These are phyloP conservation scores for Herpetomonas samuelpessoai DNA, from an alignment of 208 protist species.

Conservation along the genomic window DNA sequence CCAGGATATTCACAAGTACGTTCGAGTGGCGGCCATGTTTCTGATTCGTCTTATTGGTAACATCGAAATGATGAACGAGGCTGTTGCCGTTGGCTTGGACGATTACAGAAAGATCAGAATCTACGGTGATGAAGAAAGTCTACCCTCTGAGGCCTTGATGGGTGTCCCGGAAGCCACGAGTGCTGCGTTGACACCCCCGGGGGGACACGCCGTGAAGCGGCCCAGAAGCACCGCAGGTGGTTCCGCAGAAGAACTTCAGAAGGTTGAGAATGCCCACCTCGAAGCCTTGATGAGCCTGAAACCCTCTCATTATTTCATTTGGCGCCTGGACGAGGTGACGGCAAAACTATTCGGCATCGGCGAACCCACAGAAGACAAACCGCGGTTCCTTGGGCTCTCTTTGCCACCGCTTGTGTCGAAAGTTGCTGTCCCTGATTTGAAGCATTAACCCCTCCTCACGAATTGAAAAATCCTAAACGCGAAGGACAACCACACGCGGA, in stretches of 20 bases:
- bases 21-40: conserved; percentile 67
- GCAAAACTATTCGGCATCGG: conserved; percentile 48
- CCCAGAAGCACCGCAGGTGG: too few species aligned
- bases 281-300: conserved; percentile 2
- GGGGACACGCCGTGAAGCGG: neutral
- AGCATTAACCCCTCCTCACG: neutral
- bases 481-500: neutral
- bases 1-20: conserved; percentile 80
- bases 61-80: conserved; percentile 35
- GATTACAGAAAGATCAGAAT: conserved; percentile 80
- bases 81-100: conserved; percentile 44
- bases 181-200: neutral
- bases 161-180: neutral
- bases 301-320: conserved; percentile 43
- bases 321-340: conserved; percentile 59
- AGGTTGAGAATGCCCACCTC: conserved; percentile 6
- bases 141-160: conserved; percentile 13
- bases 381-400: neutral
- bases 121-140: conserved; percentile 47
- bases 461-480: neutral
- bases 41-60: conserved; percentile 71
- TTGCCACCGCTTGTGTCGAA: neutral
- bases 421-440: neutral
- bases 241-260: conserved; percentile 10
- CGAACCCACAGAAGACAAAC: neutral